phyloP scores from a whole-genome alignment of 2,329 filamentous ascomycete genomes.

The Aspergillus pseudoglaucus region DNA sequence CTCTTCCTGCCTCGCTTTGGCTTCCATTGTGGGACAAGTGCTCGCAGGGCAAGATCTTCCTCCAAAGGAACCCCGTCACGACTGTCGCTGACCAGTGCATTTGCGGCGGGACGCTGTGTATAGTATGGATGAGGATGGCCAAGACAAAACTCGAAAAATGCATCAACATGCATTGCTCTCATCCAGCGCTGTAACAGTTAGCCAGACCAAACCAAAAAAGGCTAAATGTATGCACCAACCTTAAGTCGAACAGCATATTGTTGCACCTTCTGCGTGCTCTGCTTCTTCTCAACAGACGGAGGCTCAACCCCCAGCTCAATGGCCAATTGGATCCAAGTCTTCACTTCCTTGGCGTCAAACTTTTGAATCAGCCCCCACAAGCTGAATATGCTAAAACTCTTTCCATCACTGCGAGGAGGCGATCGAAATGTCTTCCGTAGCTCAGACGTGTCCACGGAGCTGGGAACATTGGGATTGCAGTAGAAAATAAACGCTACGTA shows the following conservation, averaged over 20 bases:
- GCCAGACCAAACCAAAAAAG: conserved; percentile 1
- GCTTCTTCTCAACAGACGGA: conserved; percentile 71
- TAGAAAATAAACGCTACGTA: conserved; percentile 82
- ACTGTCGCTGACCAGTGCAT: conserved; percentile 56
- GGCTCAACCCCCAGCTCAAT: conserved; percentile 82
- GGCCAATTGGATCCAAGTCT: conserved; percentile 86
- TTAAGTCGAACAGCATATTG: conserved; percentile 91
- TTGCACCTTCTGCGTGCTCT: conserved; percentile 88
- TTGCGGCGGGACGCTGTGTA: conserved; percentile 62
- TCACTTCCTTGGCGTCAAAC: conserved; percentile 75
- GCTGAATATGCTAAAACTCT: conserved; percentile 70
- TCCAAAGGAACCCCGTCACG: conserved; percentile 78
- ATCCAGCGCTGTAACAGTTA: conserved; percentile 67
- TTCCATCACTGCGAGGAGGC: conserved; percentile 80
- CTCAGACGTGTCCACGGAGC: conserved; percentile 62
- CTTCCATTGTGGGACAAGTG: conserved; percentile 68
- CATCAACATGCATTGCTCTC: conserved; percentile 91
- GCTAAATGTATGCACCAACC: conserved; percentile 43
- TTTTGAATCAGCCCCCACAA: conserved; percentile 73
- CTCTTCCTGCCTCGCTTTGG: conserved; percentile 57
- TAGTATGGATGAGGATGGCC: conserved; percentile 74
- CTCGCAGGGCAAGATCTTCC: conserved; percentile 81
- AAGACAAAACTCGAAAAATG: conserved; percentile 86
- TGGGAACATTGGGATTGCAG: conserved; percentile 76
- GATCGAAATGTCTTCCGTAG: conserved; percentile 69